Evolutionary conservation across 805 yeast species (phyloP), one percentile per base, ranked within the genome.

Genomic region (Alloascoidea africana): DNA sequence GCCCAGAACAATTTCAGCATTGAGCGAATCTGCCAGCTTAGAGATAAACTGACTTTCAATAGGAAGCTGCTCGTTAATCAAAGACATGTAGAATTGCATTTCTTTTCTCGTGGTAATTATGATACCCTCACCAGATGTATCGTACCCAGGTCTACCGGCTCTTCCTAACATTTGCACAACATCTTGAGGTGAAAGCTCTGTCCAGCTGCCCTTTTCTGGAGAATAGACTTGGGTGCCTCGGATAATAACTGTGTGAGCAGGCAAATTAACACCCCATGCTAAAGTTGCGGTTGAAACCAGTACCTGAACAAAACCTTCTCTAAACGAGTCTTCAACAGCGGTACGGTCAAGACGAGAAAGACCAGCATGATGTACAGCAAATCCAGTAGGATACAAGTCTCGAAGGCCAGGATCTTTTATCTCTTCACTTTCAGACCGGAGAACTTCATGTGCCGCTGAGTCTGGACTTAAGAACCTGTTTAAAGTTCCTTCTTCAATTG

Each of bases 201-300:
- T 74, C 96, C 97, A 89, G 4, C 70, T 59, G 39, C 96, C 94
- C 43, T 70, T 72, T 44, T 81, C 91, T 0, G 99, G 96, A 3
- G 91, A 80, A 49, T 93, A 91, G 0, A 86, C 76, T 49, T 84
- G 94, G 0, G 98, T 89, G 0, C 97, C 97, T 50, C 84, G 84
- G 43, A 86, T 82, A 17, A 86, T 76, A 18, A 86, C 96, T 0
- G 96, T 84, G 50, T 87, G 96, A 0, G 96, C 96, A 2, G 96
- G 96, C 39, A 86, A 64, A 52, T 86, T 86, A 19, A 86, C 96
- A 67, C 96, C 96, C 96, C 96, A 86, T 0, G 96, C 96, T 42
- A 86, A 67, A 0, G 96, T 86, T 0, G 96, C 94, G 2, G 96
- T 86, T 0, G 93, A 84, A 1, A 87, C 87, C 40, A 86, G 61